Base-by-base conservation (phyloP, 2,329 filamentous ascomycete species). In the Pestalotiopsis sp. region DNA sequence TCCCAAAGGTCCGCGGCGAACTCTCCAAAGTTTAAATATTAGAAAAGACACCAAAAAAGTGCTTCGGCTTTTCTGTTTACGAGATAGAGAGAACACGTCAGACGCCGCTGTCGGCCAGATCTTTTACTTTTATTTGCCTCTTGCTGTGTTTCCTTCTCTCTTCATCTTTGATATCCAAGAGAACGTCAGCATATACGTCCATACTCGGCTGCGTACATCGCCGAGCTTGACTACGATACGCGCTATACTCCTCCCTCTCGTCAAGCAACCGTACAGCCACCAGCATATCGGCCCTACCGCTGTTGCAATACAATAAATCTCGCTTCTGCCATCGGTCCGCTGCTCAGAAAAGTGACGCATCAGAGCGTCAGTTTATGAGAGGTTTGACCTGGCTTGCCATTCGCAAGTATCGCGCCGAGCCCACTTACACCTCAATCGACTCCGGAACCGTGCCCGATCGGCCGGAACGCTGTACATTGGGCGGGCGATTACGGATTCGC, bases 401-500 rank as follows among this genome's bases (percentile, higher is more conserved):
- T 52, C 17, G 44, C 44, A 52, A 52, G 17, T 20, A 52, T 52
- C n/a, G 44, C 20, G 44, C 44, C 44, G 20, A 52, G 44, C 7
- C 58, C 58, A 6, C 7, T 39, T 38, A 35, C 24, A 20, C 38
- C 30, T 61, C n/a, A 20, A 26, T 14, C 26, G 22, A 39, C 35
- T 61, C 30, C 58, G 58, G 58, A 39, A 61, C 17, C 58, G 14
- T 61, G 58, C 58, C 58, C 58, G 58, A 39, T 35, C 26, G 58
- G 58, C 58, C 58, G 58, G 58, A 26, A 61, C n/a, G 44, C 20
- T 52, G 44, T 11, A 39, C 26, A 14, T 14, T 20, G 30, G 6
- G 58, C 58, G 58, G 58, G 58, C 58, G 58, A 38, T 61, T 61
- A 61, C 58, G 58, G 58, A 61, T 39, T 35, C 26, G 26, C 56